These are phyloP conservation scores for Microbotryum silenes-acaulis DNA, from an alignment of 1,284 basidiomycete genomes.

Conservation along the genomic window DNA sequence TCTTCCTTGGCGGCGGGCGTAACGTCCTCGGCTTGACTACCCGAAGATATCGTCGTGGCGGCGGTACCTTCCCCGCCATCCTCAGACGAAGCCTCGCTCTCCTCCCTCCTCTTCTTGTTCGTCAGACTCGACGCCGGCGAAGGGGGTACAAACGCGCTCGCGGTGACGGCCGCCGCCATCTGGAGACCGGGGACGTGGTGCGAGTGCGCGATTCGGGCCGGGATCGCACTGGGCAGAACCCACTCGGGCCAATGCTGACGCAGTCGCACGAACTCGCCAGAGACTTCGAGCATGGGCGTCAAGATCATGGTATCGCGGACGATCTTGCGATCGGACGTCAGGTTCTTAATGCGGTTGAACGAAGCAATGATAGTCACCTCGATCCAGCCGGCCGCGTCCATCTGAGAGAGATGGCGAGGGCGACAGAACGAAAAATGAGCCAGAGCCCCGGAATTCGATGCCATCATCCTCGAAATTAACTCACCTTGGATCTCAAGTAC, in stretches of 20 bases:
- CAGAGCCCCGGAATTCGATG: neutral
- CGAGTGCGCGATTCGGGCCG: neutral
- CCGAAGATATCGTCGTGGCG: constrained; percentile 6
- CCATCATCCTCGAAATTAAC: constrained; percentile 17
- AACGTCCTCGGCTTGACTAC: neutral
- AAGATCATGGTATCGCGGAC: constrained; percentile 63
- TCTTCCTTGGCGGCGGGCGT: neutral
- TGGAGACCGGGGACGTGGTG: constrained; percentile 20
- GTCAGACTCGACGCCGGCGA: neutral
- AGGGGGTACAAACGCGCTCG: neutral
- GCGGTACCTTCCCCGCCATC: neutral
- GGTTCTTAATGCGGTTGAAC: constrained; percentile 69
- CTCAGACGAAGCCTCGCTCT: neutral
- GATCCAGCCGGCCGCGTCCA: constrained; percentile 85
- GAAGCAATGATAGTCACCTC: constrained; percentile 68
- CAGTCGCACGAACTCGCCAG: constrained; percentile 40
- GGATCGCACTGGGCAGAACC: constrained; percentile 24
- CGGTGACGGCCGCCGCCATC: constrained; percentile 14
- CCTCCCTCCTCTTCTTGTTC: neutral
- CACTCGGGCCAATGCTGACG: constrained; percentile 29
- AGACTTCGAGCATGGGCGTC: constrained; percentile 66
- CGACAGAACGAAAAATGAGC: neutral
- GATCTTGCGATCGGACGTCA: constrained; percentile 59
- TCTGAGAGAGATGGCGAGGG: constrained; percentile 47
- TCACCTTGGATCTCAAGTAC: constrained; percentile 64